Evolutionary conservation across 2,329 filamentous ascomycete species (phyloP), one percentile per base, ranked within the genome.

Genomic region (Penicillium rolfsii): DNA sequence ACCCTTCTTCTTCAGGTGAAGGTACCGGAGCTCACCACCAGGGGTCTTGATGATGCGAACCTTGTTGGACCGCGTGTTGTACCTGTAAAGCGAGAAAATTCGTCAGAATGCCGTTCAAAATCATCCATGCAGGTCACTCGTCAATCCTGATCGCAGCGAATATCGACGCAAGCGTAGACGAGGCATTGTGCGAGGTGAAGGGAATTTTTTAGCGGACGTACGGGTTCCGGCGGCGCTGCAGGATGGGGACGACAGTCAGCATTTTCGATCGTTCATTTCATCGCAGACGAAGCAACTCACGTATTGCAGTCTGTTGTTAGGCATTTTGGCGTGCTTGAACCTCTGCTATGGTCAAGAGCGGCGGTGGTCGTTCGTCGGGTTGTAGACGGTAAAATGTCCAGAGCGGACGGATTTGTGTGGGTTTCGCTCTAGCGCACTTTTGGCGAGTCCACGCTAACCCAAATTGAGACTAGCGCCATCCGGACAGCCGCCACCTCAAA

Each of bases 1-100:
- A 75, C 93, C 95, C 82, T 89, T 91, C 92, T 99, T 99, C 91
- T 98, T 98, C 87, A 97, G 93, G 90, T 99, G 94, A 76, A 98
- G 91, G 80, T 97, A 89, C 81, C 95, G 89, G 78, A 97, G 89
- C 81, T 94, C 88, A 81, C 95, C 95, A 82, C 95, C 96, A 73
- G 96, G 95, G 73, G 95, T 99, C 88, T 95, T 95, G 83, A 97
- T 82, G 77, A 96, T 87, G 80, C 95, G 91, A 81, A 95, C 94
- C 84, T 93, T 92, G 91, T 99, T 97, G 82, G 91, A 96, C 81
- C 86, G 86, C 81, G 94, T 98, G 89, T 98, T 98, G 91, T 98
- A 99, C 80, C 91, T 95, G 77, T 72, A 67, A 62, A 64, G 58
- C 45, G 41, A 59, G 56, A 67, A 57, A 66, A 65, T 62, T 65